These are phyloP conservation scores for Serendipita indica DNA, from an alignment of 768 basidiomycete species.

Conservation along the genomic window DNA sequence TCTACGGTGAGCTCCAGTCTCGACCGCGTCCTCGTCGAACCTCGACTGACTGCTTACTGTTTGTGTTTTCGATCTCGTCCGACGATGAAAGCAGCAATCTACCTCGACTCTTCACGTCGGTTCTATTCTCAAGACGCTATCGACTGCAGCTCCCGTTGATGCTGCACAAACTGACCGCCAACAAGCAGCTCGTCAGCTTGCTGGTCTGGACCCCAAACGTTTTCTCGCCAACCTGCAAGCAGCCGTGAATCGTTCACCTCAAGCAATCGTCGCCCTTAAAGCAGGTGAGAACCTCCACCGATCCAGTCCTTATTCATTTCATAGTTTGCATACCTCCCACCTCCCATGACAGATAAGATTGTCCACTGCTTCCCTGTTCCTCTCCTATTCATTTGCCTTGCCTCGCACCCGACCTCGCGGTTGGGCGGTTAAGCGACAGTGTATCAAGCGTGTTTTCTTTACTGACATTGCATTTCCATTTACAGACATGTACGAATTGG, in stretches of 20 bases:
- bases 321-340: background rate
- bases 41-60: background rate
- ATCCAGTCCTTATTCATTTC: background rate
- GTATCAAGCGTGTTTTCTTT: background rate
- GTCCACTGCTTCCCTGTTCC: too few species aligned
- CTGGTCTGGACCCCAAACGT: background rate
- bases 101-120: background rate
- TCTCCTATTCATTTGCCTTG: background rate
- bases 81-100: background rate
- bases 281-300: constrained; percentile 9
- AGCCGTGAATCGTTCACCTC: background rate
- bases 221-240: constrained; percentile 7
- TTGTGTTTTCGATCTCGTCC: background rate
- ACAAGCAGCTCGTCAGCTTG: constrained; percentile 3
- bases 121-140: background rate
- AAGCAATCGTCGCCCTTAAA: constrained; percentile 5
- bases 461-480: background rate
- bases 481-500: constrained; percentile 2
- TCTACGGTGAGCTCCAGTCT: constrained; percentile 1
- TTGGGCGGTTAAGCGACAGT: background rate
- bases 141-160: background rate
- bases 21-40: background rate
- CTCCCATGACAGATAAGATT: too few species aligned
- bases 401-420: background rate
- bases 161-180: background rate